These are phyloP conservation scores for Oryza nivara DNA, from an alignment of 176 grass and related monocot species.

Conservation along the genomic window DNA sequence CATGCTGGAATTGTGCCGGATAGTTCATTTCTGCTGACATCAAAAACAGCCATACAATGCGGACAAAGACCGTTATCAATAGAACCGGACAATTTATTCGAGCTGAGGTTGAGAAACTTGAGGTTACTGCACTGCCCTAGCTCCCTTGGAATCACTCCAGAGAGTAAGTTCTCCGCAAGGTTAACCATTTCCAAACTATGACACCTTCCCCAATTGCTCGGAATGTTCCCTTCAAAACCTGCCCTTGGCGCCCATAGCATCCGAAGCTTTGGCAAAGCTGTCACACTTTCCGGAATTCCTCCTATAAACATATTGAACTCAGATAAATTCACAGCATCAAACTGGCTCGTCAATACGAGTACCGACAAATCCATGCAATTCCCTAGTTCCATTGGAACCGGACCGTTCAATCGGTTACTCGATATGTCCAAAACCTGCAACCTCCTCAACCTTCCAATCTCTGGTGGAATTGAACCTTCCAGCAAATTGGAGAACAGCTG, in stretches of 20 bases:
- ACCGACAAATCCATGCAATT: constrained; percentile 65
- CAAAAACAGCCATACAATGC: constrained; percentile 58
- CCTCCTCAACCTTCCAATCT: constrained; percentile 65
- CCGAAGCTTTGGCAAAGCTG: constrained; percentile 52
- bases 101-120: constrained; percentile 66
- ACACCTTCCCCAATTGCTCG: constrained; percentile 61
- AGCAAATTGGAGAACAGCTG: constrained; percentile 72
- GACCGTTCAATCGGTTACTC: constrained; percentile 67
- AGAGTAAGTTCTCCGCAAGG: constrained; percentile 52
- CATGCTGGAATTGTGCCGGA: constrained; percentile 60
- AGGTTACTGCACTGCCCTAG: constrained; percentile 57
- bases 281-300: constrained; percentile 50
- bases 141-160: constrained; percentile 49
- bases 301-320: constrained; percentile 73
- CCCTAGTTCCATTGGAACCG: constrained; percentile 63
- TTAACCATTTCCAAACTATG: constrained; percentile 60
- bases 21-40: constrained; percentile 62
- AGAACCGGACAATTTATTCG: constrained; percentile 54
- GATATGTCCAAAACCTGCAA: constrained; percentile 78
- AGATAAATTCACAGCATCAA: constrained; percentile 37
- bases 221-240: constrained; percentile 42
- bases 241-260: constrained; percentile 58
- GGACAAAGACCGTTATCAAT: constrained; percentile 47
- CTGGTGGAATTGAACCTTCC: constrained; percentile 66
- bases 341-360: constrained; percentile 65